Conservation (phyloP, 1,284 basidiomycete species). For the Fomitopsis betulina region DNA sequence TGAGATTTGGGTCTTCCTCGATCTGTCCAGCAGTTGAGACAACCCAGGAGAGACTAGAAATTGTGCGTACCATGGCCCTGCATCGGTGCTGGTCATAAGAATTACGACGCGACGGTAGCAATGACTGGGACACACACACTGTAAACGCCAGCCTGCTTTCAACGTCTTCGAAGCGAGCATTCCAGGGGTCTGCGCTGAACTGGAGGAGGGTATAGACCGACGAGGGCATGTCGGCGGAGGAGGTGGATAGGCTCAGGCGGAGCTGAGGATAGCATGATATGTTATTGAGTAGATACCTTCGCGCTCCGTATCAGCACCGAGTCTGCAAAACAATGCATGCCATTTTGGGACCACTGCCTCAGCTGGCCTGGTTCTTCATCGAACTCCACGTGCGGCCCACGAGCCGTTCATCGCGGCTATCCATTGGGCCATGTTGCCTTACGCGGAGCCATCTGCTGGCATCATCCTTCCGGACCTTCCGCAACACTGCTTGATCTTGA, state of each 20-base stretch:
- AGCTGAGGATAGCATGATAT: slow-evolving; percentile 8
- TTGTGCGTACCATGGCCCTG: slow-evolving; percentile 11
- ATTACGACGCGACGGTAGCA: background rate
- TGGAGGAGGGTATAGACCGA: slow-evolving; percentile 51
- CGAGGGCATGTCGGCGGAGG: slow-evolving; percentile 30
- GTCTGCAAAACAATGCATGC: slow-evolving; percentile 21
- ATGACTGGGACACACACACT: slow-evolving; percentile 40
- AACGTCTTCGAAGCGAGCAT: slow-evolving; percentile 54
- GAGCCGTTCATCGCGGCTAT: slow-evolving; percentile 21
- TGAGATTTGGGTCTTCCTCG: slow-evolving; percentile 49
- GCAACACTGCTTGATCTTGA: slow-evolving; percentile 9
- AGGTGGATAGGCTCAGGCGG: slow-evolving; percentile 17
- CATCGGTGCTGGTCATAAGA: slow-evolving; percentile 7
- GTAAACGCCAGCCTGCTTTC: slow-evolving; percentile 61
- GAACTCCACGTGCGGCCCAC: slow-evolving; percentile 23
- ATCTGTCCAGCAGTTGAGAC: slow-evolving; percentile 31
- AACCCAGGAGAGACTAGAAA: background rate
- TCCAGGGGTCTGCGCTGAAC: slow-evolving; percentile 57
- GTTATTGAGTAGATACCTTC: slow-evolving; percentile 1
- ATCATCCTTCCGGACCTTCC: slow-evolving; percentile 5
- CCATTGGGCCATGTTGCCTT: slow-evolving; percentile 12
- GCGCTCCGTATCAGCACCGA: slow-evolving; percentile 2
- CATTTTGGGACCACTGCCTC: slow-evolving; percentile 15
- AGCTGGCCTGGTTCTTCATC: slow-evolving; percentile 4
- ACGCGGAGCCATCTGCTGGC: background rate